phyloP scores from a whole-genome alignment of 352 stramenopile genomes.

The Detonula confervacea region DNA sequence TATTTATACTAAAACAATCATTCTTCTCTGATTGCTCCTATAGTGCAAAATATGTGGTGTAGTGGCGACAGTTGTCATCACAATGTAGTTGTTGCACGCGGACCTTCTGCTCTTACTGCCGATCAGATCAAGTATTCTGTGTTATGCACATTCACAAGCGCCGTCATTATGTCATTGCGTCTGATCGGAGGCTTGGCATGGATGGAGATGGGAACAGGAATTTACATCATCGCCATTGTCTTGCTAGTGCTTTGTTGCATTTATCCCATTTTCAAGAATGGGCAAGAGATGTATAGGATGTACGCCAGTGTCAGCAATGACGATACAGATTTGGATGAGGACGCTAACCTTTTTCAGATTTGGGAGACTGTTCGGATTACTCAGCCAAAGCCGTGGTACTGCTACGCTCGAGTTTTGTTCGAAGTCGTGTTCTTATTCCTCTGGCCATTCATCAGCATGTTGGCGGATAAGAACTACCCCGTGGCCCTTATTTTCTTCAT shows the following conservation, averaged over 20 bases:
- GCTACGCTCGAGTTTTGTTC: conserved; percentile 55
- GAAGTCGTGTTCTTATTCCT: conserved; percentile 64
- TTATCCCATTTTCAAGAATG: conserved; percentile 23
- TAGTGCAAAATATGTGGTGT: conserved; percentile 56
- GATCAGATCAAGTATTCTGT: conserved; percentile 47
- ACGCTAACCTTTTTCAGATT: conserved; percentile 54
- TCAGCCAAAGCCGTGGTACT: conserved; percentile 51
- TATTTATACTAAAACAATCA: no score
- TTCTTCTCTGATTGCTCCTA: no score
- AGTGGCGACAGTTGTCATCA: conserved; percentile 11
- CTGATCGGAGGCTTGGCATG: conserved; percentile 46
- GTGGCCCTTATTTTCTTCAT: conserved; percentile 47
- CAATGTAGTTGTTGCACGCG: conserved; percentile 32
- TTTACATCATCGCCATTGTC: conserved; percentile 31
- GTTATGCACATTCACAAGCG: conserved; percentile 32
- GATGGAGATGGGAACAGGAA: conserved; percentile 30
- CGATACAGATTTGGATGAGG: conserved; percentile 13
- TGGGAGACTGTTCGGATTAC: conserved; percentile 57
- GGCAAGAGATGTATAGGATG: conserved; percentile 32
- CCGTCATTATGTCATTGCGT: conserved; percentile 26
- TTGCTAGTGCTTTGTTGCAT: conserved; percentile 60
- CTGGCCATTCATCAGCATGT: conserved; percentile 48
- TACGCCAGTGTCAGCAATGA: conserved; percentile 21
- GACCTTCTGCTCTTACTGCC: conserved; percentile 33
- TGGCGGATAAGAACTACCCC: conserved; percentile 20